phyloP scores from a whole-genome alignment of 495 filamentous ascomycete genomes.

The Neurospora sp. region DNA sequence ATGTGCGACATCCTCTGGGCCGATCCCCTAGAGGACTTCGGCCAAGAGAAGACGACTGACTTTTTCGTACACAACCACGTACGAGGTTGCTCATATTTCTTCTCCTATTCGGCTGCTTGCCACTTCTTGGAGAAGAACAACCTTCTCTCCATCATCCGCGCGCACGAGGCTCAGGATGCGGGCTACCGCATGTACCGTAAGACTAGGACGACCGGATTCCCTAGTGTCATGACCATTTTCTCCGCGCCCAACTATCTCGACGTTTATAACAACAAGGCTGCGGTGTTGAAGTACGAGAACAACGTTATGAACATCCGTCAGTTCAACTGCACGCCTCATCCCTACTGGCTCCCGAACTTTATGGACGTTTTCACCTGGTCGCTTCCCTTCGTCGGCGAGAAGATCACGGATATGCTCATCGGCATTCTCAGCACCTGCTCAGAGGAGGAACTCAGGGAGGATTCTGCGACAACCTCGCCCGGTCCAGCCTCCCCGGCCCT shows the following conservation, averaged over 20 bases:
- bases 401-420: conserved; percentile 99
- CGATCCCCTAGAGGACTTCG: conserved; percentile 97
- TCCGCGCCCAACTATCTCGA: conserved; percentile 97
- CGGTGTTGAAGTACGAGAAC: conserved; percentile 97
- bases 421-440: conserved; percentile 97
- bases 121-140: conserved; percentile 99
- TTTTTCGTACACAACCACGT: conserved; percentile 98
- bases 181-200: conserved; percentile 99
- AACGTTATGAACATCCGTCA: conserved; percentile 99
- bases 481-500: conserved; percentile 64
- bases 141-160: conserved; percentile 90
- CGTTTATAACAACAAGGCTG: conserved; percentile 99
- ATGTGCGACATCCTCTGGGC: conserved; percentile 99
- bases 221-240: conserved; percentile 99
- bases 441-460: conserved; percentile 87
- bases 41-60: conserved; percentile 94
- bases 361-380: conserved; percentile 99
- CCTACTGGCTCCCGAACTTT: conserved; percentile 98
- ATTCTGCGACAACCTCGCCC: conserved; percentile 44
- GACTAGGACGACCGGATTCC: conserved; percentile 94
- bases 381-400: conserved; percentile 95
- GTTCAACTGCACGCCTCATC: conserved; percentile 98
- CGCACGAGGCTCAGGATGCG: conserved; percentile 98
- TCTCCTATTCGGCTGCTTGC: conserved; percentile 97
- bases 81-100: conserved; percentile 97